Percentiles rank a stretch among this genome's conserved stretches.
These are phyloP conservation scores for Phytophthora palmivora DNA, from an alignment of 352 stramenopile genomes.

Conservation along the genomic window DNA sequence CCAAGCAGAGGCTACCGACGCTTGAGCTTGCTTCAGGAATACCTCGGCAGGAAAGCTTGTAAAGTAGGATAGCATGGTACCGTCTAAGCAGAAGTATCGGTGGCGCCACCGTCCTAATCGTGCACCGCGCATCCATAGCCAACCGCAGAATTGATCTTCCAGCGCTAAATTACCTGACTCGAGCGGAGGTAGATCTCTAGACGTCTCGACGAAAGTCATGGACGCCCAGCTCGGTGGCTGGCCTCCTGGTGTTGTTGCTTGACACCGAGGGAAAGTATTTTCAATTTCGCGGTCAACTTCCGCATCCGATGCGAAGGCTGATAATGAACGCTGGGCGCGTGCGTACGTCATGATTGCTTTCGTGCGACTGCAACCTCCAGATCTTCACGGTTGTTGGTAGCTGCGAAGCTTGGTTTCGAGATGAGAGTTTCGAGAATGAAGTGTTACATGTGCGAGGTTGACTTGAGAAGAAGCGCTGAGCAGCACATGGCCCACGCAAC, in stretches of 20 bases:
- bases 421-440: slow-evolving; percentile 43
- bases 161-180: slow-evolving; percentile 52
- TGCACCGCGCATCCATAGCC: slow-evolving; percentile 80
- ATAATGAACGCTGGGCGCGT: slow-evolving; percentile 19
- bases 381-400: slow-evolving; percentile 9
- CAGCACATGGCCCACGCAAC: slow-evolving; percentile 17
- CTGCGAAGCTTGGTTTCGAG: slow-evolving; percentile 24
- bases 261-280: slow-evolving; percentile 25
- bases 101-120: slow-evolving; percentile 72
- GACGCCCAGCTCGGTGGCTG: slow-evolving; percentile 37
- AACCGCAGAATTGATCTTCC: slow-evolving; percentile 82
- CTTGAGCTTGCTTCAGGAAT: slow-evolving; percentile 66
- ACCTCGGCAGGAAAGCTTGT: slow-evolving; percentile 76
- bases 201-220: slow-evolving; percentile 40
- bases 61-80: slow-evolving; percentile 75
- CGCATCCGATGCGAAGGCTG: slow-evolving; percentile 24
- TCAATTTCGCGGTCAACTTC: slow-evolving; percentile 33
- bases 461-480: slow-evolving; percentile 18
- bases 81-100: slow-evolving; percentile 78
- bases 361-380: too few species aligned
- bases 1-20: slow-evolving; percentile 31
- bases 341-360: slow-evolving; percentile 38
- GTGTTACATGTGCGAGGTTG: slow-evolving; percentile 5
- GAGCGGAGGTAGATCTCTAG: slow-evolving; percentile 47
- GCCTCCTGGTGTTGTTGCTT: slow-evolving; percentile 11